phyloP scores from a whole-genome alignment of 805 yeast genomes.

The Grigorovia yakushimaensis region DNA sequence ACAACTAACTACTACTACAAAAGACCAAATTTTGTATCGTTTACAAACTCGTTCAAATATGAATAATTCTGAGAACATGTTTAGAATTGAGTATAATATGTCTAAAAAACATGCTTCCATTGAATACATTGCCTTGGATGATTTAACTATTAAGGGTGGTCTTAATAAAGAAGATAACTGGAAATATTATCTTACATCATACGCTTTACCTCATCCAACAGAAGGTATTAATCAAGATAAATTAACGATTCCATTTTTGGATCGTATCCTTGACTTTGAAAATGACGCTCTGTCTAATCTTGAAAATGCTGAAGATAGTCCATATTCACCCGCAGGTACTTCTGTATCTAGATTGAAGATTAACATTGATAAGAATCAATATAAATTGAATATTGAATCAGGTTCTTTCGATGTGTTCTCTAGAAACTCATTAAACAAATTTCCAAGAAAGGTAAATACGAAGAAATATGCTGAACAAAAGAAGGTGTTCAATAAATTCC shows the following conservation, averaged over 20 bases:
- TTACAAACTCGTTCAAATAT: constrained; percentile 76
- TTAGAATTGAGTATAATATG: constrained; percentile 68
- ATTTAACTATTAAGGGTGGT: constrained; percentile 68
- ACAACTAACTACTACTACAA: constrained; percentile 55
- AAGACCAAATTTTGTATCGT: constrained; percentile 83
- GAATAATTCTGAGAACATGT: constrained; percentile 85
- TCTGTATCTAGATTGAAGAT: constrained; percentile 66
- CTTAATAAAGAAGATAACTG: constrained; percentile 56
- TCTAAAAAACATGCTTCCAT: constrained; percentile 45
- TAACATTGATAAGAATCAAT: constrained; percentile 67
- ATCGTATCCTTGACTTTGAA: constrained; percentile 45
- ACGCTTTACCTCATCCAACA: constrained; percentile 91
- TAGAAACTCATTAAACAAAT: constrained; percentile 43
- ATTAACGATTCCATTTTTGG: constrained; percentile 71
- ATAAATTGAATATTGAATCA: constrained; percentile 70
- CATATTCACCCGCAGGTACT: constrained; percentile 41
- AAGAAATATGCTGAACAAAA: constrained; percentile 25
- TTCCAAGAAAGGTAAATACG: constrained; percentile 20
- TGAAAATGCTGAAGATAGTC: constrained; percentile 4
- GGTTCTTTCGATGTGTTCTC: constrained; percentile 72
- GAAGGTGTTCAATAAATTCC: constrained; percentile 29
- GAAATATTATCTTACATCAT: constrained; percentile 89
- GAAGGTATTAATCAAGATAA: constrained; percentile 83
- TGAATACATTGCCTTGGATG: constrained; percentile 81
- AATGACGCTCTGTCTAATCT: constrained; percentile 31